Evolutionary conservation across 202 grass and related monocot genomes (phyloP).

Genomic region (Miscanthus sacchariflorus): DNA sequence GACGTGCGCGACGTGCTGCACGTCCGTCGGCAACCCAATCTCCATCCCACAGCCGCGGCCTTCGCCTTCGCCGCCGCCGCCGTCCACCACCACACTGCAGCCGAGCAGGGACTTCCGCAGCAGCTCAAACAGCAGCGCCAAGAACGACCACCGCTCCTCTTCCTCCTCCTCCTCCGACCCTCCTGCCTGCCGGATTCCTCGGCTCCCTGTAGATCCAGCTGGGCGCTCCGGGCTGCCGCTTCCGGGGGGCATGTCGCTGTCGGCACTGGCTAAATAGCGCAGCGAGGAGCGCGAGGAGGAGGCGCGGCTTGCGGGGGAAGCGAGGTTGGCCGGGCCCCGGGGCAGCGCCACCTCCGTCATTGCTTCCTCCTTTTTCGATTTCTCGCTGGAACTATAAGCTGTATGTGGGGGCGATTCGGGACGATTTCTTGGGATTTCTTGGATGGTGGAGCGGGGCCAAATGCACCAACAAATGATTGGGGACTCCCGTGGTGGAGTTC

Average conservation of each 20-base stretch:
- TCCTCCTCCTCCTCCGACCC: slow-evolving; percentile 47
- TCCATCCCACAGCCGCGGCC: not conserved
- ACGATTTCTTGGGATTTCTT: slow-evolving; percentile 41
- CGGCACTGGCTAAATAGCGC: too few relatives aligned
- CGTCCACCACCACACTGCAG: slow-evolving; percentile 73
- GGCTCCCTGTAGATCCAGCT: slow-evolving; percentile 39
- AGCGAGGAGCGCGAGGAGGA: not conserved
- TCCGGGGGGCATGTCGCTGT: too few relatives aligned
- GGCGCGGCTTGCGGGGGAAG: slow-evolving; percentile 76
- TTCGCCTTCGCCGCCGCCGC: slow-evolving; percentile 14
- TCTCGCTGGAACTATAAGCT: slow-evolving; percentile 25
- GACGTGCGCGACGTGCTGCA: slow-evolving; percentile 51
- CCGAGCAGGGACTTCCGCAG: slow-evolving; percentile 77
- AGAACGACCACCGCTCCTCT: slow-evolving; percentile 86
- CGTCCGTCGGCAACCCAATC: too few relatives aligned
- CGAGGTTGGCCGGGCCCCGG: slow-evolving; percentile 73
- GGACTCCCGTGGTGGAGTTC: too few relatives aligned
- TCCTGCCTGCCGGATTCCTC: not conserved
- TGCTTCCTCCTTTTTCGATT: slow-evolving; percentile 46
- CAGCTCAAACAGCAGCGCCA: slow-evolving; percentile 76
- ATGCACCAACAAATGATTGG: slow-evolving; percentile 6
- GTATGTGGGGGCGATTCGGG: slow-evolving; percentile 37
- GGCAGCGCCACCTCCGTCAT: slow-evolving; percentile 96
- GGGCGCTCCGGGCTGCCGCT: not conserved
- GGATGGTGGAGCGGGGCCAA: slow-evolving; percentile 34